Percentiles rank a stretch among this genome's conserved stretches.
Evolutionary conservation across 2,329 filamentous ascomycete species (phyloP).

Genomic region (Aspergillus jensenii): DNA sequence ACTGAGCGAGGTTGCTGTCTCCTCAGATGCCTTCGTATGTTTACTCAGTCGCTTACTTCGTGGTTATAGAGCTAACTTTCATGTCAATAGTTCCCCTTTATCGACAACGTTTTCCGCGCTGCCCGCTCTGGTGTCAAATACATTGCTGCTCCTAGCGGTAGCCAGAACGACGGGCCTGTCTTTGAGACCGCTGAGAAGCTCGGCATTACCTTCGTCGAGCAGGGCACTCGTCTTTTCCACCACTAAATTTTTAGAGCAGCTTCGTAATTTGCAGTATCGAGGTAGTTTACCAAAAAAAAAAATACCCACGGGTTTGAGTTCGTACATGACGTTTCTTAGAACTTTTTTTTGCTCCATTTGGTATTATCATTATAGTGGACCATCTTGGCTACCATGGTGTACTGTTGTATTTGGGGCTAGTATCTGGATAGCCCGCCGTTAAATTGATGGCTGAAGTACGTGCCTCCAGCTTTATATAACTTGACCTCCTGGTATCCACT

Average conservation of each 20-base stretch:
- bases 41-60: background rate
- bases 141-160: slow-evolving; percentile 88
- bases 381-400: background rate
- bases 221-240: slow-evolving; percentile 91
- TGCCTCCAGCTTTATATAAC: background rate
- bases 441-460: no score
- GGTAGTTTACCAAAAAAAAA: background rate
- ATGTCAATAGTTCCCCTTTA: slow-evolving; percentile 80
- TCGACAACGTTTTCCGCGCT: slow-evolving; percentile 94
- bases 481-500: background rate
- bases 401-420: background rate
- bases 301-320: slow-evolving; percentile 7
- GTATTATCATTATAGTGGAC: background rate
- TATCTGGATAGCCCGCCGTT: no score
- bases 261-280: background rate
- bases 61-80: background rate
- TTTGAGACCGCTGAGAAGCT: slow-evolving; percentile 87
- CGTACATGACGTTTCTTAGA: slow-evolving; percentile 2
- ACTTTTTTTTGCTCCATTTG: slow-evolving; percentile 8
- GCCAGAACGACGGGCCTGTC: slow-evolving; percentile 48
- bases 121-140: slow-evolving; percentile 89
- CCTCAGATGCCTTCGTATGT: slow-evolving; percentile 92
- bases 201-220: slow-evolving; percentile 92
- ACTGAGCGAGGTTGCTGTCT: slow-evolving; percentile 73
- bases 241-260: slow-evolving; percentile 57